Base-by-base conservation (phyloP, 1,284 basidiomycete genomes). In the Cystobasidiaceae sp. region DNA sequence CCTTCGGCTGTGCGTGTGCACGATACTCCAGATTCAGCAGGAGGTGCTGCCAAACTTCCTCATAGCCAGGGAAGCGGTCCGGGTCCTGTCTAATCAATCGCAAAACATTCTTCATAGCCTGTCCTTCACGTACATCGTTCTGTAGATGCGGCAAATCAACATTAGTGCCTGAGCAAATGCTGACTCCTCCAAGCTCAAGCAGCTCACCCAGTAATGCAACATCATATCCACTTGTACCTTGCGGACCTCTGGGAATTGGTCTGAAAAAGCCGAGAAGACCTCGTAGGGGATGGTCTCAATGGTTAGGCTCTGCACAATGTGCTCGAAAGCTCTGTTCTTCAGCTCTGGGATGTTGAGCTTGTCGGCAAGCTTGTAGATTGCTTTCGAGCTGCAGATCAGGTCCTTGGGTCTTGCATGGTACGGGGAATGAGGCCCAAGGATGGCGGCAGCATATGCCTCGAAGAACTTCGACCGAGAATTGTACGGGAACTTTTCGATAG, bases 361-460 rank as follows among this genome's bases (percentile, higher is more conserved):
- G 50, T 75, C 74, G 2, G 73, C 72, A 6, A 75, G 57, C 19
- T 72, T 68, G 54, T 74, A 74, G 15, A 75, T 68, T 13, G 73
- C 73, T 61, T 75, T 75, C 15, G 71, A 70, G 25, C 61, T 66
- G 58, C 67, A 67, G 27, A 67, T 55, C 3, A 41, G 37, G 30
- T 60, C 25, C 58, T 63, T 56, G 19, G 23, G 54, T 43, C 23
- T 25, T 8, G 50, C 32, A n/a, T 52, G 34, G 9, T 54, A 30
- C 1, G 48, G 37, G 8, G 60, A 54, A 19, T 33, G 28, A 25
- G 60, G 33, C 21, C 32, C 50, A 30, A 41, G 41, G 28, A 44
- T 32, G 13, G 48, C 46, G 39, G 41, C 41, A 27, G 37, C 44
- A 32, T 56, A 56, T 8, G 54, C 54, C 41, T 56, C 54, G 37